phyloP scores from a whole-genome alignment of 2,329 filamentous ascomycete species.

The Stromatinia cepivora region DNA sequence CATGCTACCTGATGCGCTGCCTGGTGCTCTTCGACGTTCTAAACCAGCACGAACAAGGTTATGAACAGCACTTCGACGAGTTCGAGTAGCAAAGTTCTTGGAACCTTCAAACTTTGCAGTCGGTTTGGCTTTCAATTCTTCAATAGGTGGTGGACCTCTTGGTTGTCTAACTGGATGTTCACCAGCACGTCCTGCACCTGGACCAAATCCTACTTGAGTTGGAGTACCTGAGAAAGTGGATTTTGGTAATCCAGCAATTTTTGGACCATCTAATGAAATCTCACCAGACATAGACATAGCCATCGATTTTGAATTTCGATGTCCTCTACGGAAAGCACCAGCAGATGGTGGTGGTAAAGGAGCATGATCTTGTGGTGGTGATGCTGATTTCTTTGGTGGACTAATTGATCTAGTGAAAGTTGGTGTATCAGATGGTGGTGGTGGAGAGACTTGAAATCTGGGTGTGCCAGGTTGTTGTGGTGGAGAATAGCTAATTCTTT shows the following conservation, averaged over 20 bases:
- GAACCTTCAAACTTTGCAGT: constrained; percentile 93
- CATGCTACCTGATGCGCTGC: constrained; percentile 77
- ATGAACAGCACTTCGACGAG: constrained; percentile 86
- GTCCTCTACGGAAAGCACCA: constrained; percentile 88
- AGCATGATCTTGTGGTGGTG: constrained; percentile 66
- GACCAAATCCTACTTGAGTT: constrained; percentile 78
- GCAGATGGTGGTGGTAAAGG: constrained; percentile 85
- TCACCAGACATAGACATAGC: constrained; percentile 45
- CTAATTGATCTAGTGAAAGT: constrained; percentile 61
- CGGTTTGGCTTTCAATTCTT: constrained; percentile 86
- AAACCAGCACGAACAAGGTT: constrained; percentile 88
- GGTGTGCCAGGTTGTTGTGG: constrained; percentile 61
- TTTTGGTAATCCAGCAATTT: constrained; percentile 68
- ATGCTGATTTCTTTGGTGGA: constrained; percentile 65
- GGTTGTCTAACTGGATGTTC: constrained; percentile 94
- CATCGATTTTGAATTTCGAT: constrained; percentile 81
- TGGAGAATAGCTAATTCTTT: constrained; percentile 47
- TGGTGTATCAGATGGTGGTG: constrained; percentile 59
- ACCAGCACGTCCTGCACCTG: constrained; percentile 87
- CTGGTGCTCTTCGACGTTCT: constrained; percentile 72
- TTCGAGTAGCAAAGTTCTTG: constrained; percentile 94
- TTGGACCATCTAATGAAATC: constrained; percentile 45
- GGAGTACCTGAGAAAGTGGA: constrained; percentile 80
- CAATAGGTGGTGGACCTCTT: constrained; percentile 84
- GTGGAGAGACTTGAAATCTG: constrained; percentile 79